Evolutionary conservation across 2,329 filamentous ascomycete genomes (phyloP).

Genomic region (Cercospora brassicicola): DNA sequence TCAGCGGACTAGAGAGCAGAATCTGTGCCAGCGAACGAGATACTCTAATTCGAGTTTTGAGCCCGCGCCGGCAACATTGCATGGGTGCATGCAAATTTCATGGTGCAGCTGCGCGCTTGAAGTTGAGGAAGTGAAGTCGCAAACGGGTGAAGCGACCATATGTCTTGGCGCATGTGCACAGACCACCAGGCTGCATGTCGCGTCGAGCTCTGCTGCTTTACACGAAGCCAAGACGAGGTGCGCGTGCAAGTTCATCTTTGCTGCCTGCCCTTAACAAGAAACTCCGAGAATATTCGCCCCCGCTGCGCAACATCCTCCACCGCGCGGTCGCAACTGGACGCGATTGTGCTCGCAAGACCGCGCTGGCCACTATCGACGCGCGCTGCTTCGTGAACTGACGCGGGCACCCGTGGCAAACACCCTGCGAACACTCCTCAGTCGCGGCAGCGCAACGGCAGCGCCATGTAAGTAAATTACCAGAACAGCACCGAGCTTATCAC

Average conservation of each 20-base stretch:
- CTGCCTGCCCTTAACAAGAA: not conserved
- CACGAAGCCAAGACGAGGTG: not conserved
- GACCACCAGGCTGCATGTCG: not conserved
- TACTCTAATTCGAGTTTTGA: not conserved
- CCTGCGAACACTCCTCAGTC: not conserved
- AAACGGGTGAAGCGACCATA: not conserved
- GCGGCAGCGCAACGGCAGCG: not conserved
- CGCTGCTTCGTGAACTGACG: not conserved
- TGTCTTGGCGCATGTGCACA: not conserved
- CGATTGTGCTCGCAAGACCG: not conserved
- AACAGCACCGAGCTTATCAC: not conserved
- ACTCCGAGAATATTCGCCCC: not conserved
- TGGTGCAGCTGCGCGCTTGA: not conserved
- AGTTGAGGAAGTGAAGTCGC: not conserved
- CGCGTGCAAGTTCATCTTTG: not conserved
- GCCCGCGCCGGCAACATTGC: not conserved
- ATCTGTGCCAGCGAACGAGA: not conserved
- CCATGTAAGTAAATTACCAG: conserved; percentile 1
- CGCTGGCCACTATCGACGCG: not conserved
- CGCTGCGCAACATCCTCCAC: not conserved
- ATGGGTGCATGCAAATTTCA: not conserved
- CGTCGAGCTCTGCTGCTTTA: conserved; percentile 5
- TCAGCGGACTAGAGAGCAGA: not conserved
- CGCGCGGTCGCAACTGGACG: not conserved
- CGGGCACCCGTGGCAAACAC: conserved; percentile 14